Conservation (phyloP, 2,329 filamentous ascomycete species). For the Rhinocladiella similis region DNA sequence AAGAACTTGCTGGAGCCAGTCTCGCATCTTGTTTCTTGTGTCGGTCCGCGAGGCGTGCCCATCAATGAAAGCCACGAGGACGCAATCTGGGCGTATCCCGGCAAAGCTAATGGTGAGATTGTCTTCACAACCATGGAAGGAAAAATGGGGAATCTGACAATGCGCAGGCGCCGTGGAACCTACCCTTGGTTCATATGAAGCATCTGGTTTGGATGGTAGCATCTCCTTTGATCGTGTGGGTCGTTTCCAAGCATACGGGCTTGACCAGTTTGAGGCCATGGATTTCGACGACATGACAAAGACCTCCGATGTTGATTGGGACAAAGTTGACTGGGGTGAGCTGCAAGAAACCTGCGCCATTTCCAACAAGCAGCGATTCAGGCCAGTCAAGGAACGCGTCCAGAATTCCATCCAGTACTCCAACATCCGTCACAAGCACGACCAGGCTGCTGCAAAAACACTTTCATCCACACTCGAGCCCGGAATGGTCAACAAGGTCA, state of each 20-base stretch:
- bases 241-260: slow-evolving; percentile 62
- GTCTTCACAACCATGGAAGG: neutral
- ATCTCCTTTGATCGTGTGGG: slow-evolving; percentile 71
- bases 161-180: slow-evolving; percentile 30
- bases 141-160: slow-evolving; percentile 5
- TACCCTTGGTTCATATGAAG: slow-evolving; percentile 61
- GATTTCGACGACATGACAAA: slow-evolving; percentile 33
- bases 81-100: slow-evolving; percentile 60
- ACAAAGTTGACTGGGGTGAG: slow-evolving; percentile 67
- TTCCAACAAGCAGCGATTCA: slow-evolving; percentile 65
- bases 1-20: slow-evolving; percentile 25
- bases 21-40: slow-evolving; percentile 56
- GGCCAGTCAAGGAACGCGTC: slow-evolving; percentile 25
- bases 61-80: slow-evolving; percentile 61
- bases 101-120: slow-evolving; percentile 25
- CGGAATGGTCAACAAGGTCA: slow-evolving; percentile 29
- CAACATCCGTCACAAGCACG: slow-evolving; percentile 31
- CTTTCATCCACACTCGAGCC: slow-evolving; percentile 24
- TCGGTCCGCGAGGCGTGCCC: slow-evolving; percentile 56
- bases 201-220: slow-evolving; percentile 62
- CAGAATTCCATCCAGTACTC: slow-evolving; percentile 32
- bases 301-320: slow-evolving; percentile 52
- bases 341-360: slow-evolving; percentile 67
- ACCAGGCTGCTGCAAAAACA: slow-evolving; percentile 18
- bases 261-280: slow-evolving; percentile 32